Evolutionary conservation across 208 protist genomes (phyloP).

Genomic region (Acanthamoeba rhysodes): DNA sequence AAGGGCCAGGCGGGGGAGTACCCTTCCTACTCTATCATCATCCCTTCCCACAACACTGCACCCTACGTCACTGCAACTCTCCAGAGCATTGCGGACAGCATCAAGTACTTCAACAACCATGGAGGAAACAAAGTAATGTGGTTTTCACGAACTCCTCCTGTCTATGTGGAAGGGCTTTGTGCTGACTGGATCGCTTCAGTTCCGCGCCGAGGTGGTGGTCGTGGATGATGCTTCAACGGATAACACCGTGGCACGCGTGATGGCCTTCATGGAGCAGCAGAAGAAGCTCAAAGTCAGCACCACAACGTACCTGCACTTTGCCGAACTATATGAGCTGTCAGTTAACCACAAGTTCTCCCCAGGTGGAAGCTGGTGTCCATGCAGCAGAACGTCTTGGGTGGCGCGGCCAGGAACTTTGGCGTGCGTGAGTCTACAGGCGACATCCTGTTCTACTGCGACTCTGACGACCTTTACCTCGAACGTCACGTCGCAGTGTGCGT

Average conservation of each 20-base stretch:
- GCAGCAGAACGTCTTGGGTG: conserved; percentile 39
- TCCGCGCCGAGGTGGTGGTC: conserved; percentile 33
- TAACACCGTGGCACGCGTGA: conserved; percentile 49
- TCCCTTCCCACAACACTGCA: conserved; percentile 68
- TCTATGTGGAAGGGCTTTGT: neutral
- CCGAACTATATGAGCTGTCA: neutral
- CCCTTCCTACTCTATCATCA: conserved; percentile 56
- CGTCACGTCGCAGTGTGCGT: neutral
- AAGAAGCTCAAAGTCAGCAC: neutral
- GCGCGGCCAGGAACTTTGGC: conserved; percentile 46
- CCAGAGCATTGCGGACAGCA: conserved; percentile 18
- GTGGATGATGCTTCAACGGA: conserved; percentile 66
- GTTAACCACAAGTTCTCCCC: neutral
- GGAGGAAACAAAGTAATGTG: neutral
- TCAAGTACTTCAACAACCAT: conserved; percentile 12
- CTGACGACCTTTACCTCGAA: conserved; percentile 35
- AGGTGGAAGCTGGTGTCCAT: conserved; percentile 62
- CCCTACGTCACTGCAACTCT: conserved; percentile 4
- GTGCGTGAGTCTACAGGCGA: conserved; percentile 38
- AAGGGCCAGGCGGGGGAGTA: neutral
- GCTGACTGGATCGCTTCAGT: neutral
- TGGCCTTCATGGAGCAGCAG: conserved; percentile 56
- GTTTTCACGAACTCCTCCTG: neutral
- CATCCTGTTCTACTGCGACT: conserved; percentile 61
- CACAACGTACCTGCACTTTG: neutral